A percentile compares a stretch with the other conserved stretches of the same genome.
These are phyloP conservation scores for Coelastrella sp. DNA, from an alignment of 139 green algal species.

Conservation along the genomic window DNA sequence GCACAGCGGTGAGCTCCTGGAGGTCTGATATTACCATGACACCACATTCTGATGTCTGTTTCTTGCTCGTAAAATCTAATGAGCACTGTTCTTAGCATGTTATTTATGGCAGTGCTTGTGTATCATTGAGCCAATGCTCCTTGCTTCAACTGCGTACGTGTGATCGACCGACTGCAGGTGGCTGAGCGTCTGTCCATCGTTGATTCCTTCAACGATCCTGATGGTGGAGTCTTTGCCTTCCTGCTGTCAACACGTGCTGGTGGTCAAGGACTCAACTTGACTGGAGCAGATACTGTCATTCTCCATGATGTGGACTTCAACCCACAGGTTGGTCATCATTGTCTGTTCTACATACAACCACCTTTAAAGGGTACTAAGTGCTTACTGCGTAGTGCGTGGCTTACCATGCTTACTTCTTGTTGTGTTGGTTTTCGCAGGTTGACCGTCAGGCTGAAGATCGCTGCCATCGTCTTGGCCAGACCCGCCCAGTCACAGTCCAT, in stretches of 20 bases:
- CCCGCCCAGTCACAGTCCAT: slow-evolving; percentile 87
- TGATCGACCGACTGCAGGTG: slow-evolving; percentile 70
- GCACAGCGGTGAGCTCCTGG: slow-evolving; percentile 74
- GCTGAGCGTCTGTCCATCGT: slow-evolving; percentile 85
- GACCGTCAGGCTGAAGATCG: slow-evolving; percentile 86
- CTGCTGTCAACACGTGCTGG: slow-evolving; percentile 94
- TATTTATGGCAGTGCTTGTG: too few species aligned
- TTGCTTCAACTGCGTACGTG: too few species aligned
- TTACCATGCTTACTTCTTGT: neutral
- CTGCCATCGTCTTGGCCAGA: slow-evolving; percentile 89
- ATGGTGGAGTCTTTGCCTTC: slow-evolving; percentile 86
- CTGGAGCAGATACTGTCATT: slow-evolving; percentile 95
- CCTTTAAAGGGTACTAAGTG: too few species aligned
- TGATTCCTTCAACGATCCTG: slow-evolving; percentile 82
- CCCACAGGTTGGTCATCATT: slow-evolving; percentile 68
- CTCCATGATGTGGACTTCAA: slow-evolving; percentile 97
- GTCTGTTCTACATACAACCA: too few species aligned
- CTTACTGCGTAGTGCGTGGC: too few species aligned
- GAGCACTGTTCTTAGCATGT: too few species aligned
- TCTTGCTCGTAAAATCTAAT: too few species aligned
- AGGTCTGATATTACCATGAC: too few species aligned
- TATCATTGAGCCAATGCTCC: neutral
- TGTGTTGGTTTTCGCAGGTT: slow-evolving; percentile 52
- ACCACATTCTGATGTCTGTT: too few species aligned
- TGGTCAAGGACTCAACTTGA: slow-evolving; percentile 96